Base-by-base conservation (phyloP, 2,329 filamentous ascomycete genomes). In the Diaporthe ampelina region DNA sequence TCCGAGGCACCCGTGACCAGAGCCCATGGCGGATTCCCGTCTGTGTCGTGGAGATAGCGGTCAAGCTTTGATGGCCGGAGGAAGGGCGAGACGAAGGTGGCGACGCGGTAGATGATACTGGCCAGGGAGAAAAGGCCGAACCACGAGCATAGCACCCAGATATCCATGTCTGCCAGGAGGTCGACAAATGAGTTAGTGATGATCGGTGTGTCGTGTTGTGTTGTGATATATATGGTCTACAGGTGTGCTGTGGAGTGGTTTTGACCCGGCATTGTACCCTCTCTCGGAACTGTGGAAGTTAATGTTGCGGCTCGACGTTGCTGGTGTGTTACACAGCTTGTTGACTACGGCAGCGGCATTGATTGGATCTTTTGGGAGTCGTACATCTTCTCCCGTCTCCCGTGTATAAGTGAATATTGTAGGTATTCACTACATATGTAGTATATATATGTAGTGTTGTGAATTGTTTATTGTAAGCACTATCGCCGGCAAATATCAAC, bases 1-100 rank as follows among this genome's bases (percentile, higher is more conserved):
- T 89, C 88, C 19, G 84, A 88, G 24, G 87, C 84, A 43, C 89
- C 89, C 0, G 89, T 91, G 11, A 89, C 83, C 7, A 90, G 79
- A 1, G 85, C 87, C 84, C 86, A 89, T 3, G 78, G 65, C 1
- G 76, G 76, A n/a, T 76, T 73, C 11, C 77, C 77, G 15, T 76
- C 54, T 7, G 70, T 74, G 21, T 75, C 61, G 50, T 77, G 73
- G 43, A 77, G 76, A 67, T 81, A 81, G 40, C 78, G 78, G 40
- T 73, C 17, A n/a, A 81, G 69, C 29, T 67, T 59, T 19, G 76
- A 78, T 9, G 78, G 74, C 15, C 68, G 67, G 61, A 72, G 50
- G 26, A 65, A 75, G 40, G 67, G 70, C 54, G 45, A 69, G 52
- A 75, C 21, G 61, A 75, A 73, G 70, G 19, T 35, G 32, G 65